phyloP scores from a whole-genome alignment of 2,329 filamentous ascomycete genomes.

The Dothideomycetes sp. region DNA sequence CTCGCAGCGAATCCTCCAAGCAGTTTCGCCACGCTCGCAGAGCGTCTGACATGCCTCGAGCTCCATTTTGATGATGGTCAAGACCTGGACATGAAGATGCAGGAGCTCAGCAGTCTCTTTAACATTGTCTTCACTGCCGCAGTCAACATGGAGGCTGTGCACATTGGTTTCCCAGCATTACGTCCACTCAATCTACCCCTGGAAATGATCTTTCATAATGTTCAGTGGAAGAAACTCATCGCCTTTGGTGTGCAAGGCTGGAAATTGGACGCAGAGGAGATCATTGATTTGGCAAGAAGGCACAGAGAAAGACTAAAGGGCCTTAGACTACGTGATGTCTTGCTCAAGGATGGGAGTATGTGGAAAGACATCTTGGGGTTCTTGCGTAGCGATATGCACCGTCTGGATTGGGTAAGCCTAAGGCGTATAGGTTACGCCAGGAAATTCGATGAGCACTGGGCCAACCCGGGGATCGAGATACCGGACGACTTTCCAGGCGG shows the following conservation, averaged over 20 bases:
- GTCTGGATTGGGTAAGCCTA: slow-evolving; percentile 52
- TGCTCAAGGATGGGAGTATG: slow-evolving; percentile 46
- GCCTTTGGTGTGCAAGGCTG: slow-evolving; percentile 57
- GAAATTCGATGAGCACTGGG: slow-evolving; percentile 39
- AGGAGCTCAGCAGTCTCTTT: slow-evolving; percentile 46
- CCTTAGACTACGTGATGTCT: slow-evolving; percentile 48
- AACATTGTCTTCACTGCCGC: slow-evolving; percentile 47
- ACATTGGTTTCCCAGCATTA: slow-evolving; percentile 52
- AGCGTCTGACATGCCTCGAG: slow-evolving; percentile 50
- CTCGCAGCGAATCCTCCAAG: slow-evolving; percentile 37
- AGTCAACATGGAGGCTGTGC: slow-evolving; percentile 49
- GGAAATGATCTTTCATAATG: slow-evolving; percentile 51
- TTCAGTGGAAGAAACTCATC: slow-evolving; percentile 49
- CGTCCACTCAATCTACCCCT: slow-evolving; percentile 46
- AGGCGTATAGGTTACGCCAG: slow-evolving; percentile 48
- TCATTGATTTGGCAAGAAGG: slow-evolving; percentile 44
- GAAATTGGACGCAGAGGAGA: slow-evolving; percentile 49
- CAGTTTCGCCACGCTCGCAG: slow-evolving; percentile 40
- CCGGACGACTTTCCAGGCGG: slow-evolving; percentile 32
- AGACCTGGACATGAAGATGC: slow-evolving; percentile 47
- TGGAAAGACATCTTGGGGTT: slow-evolving; percentile 51
- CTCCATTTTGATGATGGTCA: slow-evolving; percentile 49
- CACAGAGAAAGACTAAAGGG: slow-evolving; percentile 48
- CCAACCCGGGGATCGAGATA: slow-evolving; percentile 34
- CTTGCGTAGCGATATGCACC: slow-evolving; percentile 44